These are phyloP conservation scores for Neurospora sp. DNA, from an alignment of 495 filamentous ascomycete genomes.

Conservation along the genomic window DNA sequence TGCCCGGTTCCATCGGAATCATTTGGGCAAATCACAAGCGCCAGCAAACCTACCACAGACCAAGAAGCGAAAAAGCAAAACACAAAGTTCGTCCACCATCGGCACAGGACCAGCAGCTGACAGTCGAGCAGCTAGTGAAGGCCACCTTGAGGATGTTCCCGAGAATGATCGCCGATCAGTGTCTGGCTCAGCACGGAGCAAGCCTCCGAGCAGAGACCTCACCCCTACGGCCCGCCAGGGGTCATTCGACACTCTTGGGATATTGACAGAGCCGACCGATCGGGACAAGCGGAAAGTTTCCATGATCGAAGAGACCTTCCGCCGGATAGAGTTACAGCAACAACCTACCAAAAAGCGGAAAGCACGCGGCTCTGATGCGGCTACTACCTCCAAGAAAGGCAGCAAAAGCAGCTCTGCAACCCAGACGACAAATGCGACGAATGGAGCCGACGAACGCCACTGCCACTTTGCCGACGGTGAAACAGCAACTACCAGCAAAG, in stretches of 20 bases:
- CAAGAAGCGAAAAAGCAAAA: conserved; percentile 46
- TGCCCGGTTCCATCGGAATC: conserved; percentile 61
- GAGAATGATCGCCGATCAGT: conserved; percentile 55
- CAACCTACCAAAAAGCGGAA: conserved; percentile 44
- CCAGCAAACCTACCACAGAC: conserved; percentile 50
- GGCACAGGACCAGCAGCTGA: conserved; percentile 60
- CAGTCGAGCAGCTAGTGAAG: conserved; percentile 72
- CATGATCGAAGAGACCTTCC: conserved; percentile 67
- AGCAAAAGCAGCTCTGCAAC: conserved; percentile 24
- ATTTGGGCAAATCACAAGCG: conserved; percentile 36
- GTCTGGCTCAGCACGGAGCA: conserved; percentile 65
- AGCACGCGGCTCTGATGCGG: conserved; percentile 45
- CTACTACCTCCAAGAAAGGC: conserved; percentile 30
- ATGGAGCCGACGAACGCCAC: conserved; percentile 26
- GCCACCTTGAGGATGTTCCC: conserved; percentile 42
- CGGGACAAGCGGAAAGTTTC: conserved; percentile 83
- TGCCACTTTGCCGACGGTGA: conserved; percentile 41
- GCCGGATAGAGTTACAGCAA: conserved; percentile 53
- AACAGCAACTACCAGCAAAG: conserved; percentile 36
- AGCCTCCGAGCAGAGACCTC: conserved; percentile 70
- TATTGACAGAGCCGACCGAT: conserved; percentile 61
- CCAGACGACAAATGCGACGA: conserved; percentile 23
- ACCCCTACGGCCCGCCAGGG: conserved; percentile 53
- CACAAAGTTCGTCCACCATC: conserved; percentile 52
- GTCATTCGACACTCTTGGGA: conserved; percentile 39